Conservation (phyloP, 148 eudicot genomes). For the Spergularia marina region DNA sequence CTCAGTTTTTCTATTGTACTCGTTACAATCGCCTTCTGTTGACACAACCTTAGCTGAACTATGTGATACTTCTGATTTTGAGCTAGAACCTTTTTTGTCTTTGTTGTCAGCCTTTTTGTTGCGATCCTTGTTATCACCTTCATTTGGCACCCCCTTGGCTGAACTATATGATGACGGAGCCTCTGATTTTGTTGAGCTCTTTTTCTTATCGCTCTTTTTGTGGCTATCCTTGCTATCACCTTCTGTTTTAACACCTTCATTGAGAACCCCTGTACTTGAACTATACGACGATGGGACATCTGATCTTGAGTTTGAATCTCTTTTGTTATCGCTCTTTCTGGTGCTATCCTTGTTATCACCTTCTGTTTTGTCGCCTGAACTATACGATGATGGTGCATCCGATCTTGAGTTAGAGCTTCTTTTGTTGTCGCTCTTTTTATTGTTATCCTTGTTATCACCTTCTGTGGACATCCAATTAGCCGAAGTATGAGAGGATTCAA, state of each 20-base stretch:
- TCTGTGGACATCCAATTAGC: conserved; percentile 16
- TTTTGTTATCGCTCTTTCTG: conserved; percentile 18
- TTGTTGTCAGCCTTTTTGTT: conserved; percentile 8
- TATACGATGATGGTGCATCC: not conserved
- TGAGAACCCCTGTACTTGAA: not conserved
- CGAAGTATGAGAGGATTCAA: conserved; percentile 21
- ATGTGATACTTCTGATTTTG: conserved; percentile 7
- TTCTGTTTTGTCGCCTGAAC: conserved; percentile 5
- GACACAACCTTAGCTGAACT: not conserved
- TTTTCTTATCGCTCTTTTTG: conserved; percentile 9
- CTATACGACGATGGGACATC: not conserved
- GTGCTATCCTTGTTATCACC: conserved; percentile 7
- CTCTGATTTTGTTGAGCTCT: not conserved
- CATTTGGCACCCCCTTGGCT: not conserved
- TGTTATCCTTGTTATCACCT: conserved; percentile 6
- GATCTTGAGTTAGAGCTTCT: conserved; percentile 5
- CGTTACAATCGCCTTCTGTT: conserved; percentile 22
- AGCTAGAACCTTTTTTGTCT: conserved; percentile 12
- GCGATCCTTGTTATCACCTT: not conserved
- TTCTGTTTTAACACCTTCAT: not conserved
- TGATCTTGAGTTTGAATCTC: conserved; percentile 3
- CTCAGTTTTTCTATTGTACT: conserved; percentile 16
- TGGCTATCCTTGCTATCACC: conserved; percentile 15
- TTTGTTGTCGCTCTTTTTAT: conserved; percentile 18
- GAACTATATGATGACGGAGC: not conserved